Percentiles rank a stretch among this genome's conserved stretches.
Conservation (phyloP, 2,329 filamentous ascomycete genomes). For the Cladosporium sp. region DNA sequence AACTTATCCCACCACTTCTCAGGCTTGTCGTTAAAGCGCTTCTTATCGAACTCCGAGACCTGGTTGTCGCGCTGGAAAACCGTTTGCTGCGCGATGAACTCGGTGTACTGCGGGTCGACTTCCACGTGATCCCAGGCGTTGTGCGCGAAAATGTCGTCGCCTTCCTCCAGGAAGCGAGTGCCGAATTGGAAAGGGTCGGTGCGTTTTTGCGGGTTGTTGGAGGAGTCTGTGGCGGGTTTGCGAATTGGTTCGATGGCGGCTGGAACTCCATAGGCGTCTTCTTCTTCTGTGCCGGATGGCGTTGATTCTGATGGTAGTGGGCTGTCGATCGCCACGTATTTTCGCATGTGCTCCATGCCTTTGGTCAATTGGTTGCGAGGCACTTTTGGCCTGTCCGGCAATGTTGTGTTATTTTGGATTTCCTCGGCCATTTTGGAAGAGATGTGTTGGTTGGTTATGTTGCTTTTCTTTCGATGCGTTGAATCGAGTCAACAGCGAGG, state of each 20-base stretch:
- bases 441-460: neutral
- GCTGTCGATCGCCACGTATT: constrained; percentile 46
- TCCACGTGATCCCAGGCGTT: constrained; percentile 99
- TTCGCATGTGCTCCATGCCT: constrained; percentile 55
- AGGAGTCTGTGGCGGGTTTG: constrained; percentile 59
- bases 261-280: constrained; percentile 53
- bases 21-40: constrained; percentile 83
- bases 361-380: constrained; percentile 49
- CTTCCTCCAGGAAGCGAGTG: constrained; percentile 77
- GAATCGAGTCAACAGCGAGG: constrained; percentile 14
- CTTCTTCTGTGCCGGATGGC: constrained; percentile 35
- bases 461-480: neutral
- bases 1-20: constrained; percentile 98
- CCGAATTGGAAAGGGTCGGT: constrained; percentile 95
- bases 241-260: constrained; percentile 47
- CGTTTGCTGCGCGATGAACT: constrained; percentile 83
- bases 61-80: constrained; percentile 80
- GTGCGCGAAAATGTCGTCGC: constrained; percentile 92
- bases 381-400: constrained; percentile 27
- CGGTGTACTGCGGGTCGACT: constrained; percentile 83
- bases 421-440: neutral
- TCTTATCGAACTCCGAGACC: constrained; percentile 90
- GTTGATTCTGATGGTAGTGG: neutral
- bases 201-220: constrained; percentile 76
- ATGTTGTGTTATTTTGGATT: neutral